phyloP scores from a whole-genome alignment of 2,329 filamentous ascomycete species.

The Colletotrichum sp. region DNA sequence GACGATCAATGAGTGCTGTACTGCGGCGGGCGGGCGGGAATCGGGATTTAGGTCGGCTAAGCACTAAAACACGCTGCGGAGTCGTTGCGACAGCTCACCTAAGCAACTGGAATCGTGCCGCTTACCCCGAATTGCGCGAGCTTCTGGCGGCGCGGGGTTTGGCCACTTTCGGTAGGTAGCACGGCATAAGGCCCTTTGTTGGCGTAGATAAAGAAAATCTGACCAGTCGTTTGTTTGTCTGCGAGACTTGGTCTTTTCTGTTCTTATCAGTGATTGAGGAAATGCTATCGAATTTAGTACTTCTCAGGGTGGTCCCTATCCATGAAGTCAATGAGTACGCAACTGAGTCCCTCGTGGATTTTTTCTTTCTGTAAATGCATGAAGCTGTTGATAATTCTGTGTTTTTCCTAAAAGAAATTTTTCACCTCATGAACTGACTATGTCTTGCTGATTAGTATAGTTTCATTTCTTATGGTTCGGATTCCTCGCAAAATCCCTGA shows the following conservation, averaged over 20 bases:
- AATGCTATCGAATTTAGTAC: accelerated
- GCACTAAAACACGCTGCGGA: not conserved
- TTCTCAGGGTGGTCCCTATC: not conserved
- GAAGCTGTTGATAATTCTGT: not conserved
- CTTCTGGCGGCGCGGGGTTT: not conserved
- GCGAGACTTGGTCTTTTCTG: not conserved
- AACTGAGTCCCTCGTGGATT: not conserved
- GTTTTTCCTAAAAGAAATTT: no score
- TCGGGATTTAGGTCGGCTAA: not conserved
- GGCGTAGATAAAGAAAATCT: not conserved
- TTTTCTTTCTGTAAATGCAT: accelerated
- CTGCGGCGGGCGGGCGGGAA: not conserved
- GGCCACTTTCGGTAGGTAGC: not conserved
- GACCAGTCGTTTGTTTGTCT: not conserved
- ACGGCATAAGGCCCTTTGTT: not conserved
- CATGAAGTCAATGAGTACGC: not conserved
- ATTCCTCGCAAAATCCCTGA: not conserved
- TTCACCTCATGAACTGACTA: not conserved
- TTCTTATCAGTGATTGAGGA: not conserved
- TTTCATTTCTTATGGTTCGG: no score
- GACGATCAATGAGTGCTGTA: not conserved
- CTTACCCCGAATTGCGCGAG: not conserved
- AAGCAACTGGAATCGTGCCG: not conserved
- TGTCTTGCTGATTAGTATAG: accelerated
- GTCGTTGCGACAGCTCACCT: not conserved